Evolutionary conservation across 371 early-diverging fungal species (phyloP).

Genomic region (Coemansia sp.): DNA sequence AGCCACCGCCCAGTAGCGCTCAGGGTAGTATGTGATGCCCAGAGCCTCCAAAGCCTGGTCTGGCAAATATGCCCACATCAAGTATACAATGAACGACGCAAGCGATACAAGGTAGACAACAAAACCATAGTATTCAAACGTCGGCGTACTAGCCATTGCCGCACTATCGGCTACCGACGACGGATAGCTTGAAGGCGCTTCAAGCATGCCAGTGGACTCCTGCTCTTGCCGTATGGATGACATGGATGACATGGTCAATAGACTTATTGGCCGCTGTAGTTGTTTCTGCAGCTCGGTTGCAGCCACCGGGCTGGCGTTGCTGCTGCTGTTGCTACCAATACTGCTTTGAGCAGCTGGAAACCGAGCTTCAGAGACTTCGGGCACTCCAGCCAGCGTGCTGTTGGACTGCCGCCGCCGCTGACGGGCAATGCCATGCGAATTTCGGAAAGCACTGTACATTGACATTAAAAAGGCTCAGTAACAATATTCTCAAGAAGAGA

Average conservation of each 20-base stretch:
- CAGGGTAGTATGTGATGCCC: conserved; percentile 63
- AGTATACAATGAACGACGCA: conserved; percentile 67
- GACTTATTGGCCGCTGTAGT: conserved; percentile 1
- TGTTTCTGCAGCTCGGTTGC: not conserved
- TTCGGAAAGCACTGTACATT: conserved; percentile 4
- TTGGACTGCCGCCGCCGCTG: conserved; percentile 6
- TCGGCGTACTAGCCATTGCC: conserved; percentile 62
- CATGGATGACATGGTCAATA: conserved; percentile 15
- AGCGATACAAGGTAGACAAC: conserved; percentile 79
- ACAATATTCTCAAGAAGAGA: not conserved
- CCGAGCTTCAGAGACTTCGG: not conserved
- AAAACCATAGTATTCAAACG: conserved; percentile 83
- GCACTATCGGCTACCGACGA: conserved; percentile 21
- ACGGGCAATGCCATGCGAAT: not conserved
- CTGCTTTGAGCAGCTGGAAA: not conserved
- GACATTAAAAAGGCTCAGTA: not conserved
- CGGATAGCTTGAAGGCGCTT: conserved; percentile 29
- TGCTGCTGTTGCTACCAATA: not conserved
- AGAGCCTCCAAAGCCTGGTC: conserved; percentile 66
- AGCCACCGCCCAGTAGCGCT: conserved; percentile 50
- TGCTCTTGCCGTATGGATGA: conserved; percentile 23
- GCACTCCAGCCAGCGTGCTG: not conserved
- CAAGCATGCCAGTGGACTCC: conserved; percentile 21
- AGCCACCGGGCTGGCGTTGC: not conserved
- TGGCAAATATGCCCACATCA: conserved; percentile 80